Evolutionary conservation across 805 yeast genomes (phyloP).

Genomic region (Kazachstania viticola): DNA sequence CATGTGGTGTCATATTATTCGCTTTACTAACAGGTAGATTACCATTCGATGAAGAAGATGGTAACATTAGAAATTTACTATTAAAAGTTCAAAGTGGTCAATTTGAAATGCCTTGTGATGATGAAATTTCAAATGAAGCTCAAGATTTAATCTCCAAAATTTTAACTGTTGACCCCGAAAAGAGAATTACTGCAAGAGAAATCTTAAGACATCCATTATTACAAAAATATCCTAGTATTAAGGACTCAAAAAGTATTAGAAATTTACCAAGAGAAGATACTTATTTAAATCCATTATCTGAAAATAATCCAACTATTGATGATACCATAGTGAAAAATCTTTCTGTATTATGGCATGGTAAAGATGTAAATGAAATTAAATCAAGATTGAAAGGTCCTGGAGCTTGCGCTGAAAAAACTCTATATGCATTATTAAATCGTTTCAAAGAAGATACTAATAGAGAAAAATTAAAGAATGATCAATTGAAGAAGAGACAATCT

Average conservation of each 20-base stretch:
- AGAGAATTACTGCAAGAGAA: conserved; percentile 67
- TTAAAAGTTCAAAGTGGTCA: conserved; percentile 86
- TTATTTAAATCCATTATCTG: conserved; percentile 27
- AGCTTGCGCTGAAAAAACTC: conserved; percentile 67
- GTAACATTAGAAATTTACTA: conserved; percentile 75
- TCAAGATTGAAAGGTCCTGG: conserved; percentile 41
- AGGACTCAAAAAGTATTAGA: conserved; percentile 25
- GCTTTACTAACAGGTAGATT: conserved; percentile 90
- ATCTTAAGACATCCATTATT: conserved; percentile 75
- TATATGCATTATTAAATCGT: conserved; percentile 61
- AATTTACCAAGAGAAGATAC: conserved; percentile 31
- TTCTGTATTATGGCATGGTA: conserved; percentile 75
- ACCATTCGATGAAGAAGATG: conserved; percentile 82
- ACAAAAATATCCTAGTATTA: conserved; percentile 46
- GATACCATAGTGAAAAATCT: conserved; percentile 63
- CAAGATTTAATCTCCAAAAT: conserved; percentile 72
- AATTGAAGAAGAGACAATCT: conserved; percentile 32
- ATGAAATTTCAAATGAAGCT: conserved; percentile 71
- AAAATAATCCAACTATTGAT: conserved; percentile 41
- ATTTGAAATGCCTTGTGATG: conserved; percentile 69
- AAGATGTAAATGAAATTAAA: conserved; percentile 41
- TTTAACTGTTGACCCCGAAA: conserved; percentile 70
- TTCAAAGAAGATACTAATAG: conserved; percentile 49
- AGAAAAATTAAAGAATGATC: conserved; percentile 23
- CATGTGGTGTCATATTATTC: conserved; percentile 90